Conservation (phyloP, 2,329 filamentous ascomycete species). For the Lojkania enalia region DNA sequence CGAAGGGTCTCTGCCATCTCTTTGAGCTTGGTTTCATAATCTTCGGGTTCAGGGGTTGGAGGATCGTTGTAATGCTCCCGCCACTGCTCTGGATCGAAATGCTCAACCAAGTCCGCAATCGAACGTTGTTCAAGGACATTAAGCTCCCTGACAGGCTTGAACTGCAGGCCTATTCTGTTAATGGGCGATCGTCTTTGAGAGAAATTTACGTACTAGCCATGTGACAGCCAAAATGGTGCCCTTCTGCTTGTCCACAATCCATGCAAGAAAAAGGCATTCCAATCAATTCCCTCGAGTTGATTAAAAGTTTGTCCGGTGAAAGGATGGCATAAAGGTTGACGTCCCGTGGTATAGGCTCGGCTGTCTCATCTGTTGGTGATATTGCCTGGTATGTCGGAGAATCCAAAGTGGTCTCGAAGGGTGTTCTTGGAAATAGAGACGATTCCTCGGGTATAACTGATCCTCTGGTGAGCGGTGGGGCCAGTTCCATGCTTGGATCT, state of each 20-base stretch:
- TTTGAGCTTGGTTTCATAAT: conserved; percentile 4
- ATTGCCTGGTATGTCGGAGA: too few species aligned
- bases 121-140: conserved; percentile 15
- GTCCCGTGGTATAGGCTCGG: too few species aligned
- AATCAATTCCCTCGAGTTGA: too few species aligned
- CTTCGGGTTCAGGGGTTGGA: conserved; percentile 11
- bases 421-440: too few species aligned
- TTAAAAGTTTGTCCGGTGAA: too few species aligned
- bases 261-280: too few species aligned
- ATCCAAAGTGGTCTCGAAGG: too few species aligned
- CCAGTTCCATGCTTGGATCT: too few species aligned
- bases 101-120: conserved; percentile 17
- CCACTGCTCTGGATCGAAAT: conserved; percentile 33
- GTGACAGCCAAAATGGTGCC: conserved; percentile 21
- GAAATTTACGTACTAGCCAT: conserved; percentile 24
- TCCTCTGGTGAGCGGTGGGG: too few species aligned
- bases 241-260: conserved; percentile 23
- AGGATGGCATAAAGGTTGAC: too few species aligned
- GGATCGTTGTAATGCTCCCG: conserved; percentile 19
- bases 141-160: conserved; percentile 14
- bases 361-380: too few species aligned
- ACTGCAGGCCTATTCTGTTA: conserved; percentile 1
- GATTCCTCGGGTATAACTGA: too few species aligned
- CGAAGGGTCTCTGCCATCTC: conserved; percentile 23
- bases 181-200: background rate